A percentile compares a stretch with the other conserved stretches of the same genome.
Conservation (phyloP, 306 rosid genomes). For the Vigna mungo region DNA sequence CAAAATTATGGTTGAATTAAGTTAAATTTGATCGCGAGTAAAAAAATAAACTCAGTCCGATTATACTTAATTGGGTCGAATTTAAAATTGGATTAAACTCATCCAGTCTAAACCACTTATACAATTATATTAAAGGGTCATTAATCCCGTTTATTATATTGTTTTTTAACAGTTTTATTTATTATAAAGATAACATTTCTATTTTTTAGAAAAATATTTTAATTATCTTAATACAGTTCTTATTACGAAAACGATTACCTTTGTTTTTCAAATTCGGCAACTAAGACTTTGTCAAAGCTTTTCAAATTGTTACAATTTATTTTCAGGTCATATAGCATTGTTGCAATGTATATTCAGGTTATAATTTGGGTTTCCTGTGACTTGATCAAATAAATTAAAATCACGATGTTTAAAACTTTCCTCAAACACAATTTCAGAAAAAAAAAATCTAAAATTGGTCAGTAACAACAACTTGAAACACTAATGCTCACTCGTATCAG, state of each 20-base stretch:
- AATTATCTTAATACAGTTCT: background rate
- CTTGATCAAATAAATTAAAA: background rate
- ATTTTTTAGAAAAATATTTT: background rate
- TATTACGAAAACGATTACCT: background rate
- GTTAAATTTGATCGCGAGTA: too few relatives aligned
- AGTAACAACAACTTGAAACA: background rate
- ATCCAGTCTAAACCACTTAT: too few relatives aligned
- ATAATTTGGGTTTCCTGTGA: background rate
- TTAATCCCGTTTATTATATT: too few relatives aligned
- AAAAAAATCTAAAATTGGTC: background rate
- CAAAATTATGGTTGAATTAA: too few relatives aligned
- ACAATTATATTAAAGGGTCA: too few relatives aligned
- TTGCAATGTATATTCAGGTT: background rate
- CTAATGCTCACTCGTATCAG: background rate
- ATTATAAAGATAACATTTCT: too few relatives aligned
- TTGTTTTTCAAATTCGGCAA: background rate
- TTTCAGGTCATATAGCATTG: background rate
- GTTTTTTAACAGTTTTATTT: too few relatives aligned
- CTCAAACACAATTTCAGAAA: background rate
- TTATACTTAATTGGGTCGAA: too few relatives aligned
- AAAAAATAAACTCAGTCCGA: too few relatives aligned
- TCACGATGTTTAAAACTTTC: background rate
- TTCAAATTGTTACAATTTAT: background rate
- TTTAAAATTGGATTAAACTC: too few relatives aligned
- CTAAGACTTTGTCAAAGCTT: background rate